phyloP scores from a whole-genome alignment of 2,329 filamentous ascomycete species.

The Cladosporium sp. region DNA sequence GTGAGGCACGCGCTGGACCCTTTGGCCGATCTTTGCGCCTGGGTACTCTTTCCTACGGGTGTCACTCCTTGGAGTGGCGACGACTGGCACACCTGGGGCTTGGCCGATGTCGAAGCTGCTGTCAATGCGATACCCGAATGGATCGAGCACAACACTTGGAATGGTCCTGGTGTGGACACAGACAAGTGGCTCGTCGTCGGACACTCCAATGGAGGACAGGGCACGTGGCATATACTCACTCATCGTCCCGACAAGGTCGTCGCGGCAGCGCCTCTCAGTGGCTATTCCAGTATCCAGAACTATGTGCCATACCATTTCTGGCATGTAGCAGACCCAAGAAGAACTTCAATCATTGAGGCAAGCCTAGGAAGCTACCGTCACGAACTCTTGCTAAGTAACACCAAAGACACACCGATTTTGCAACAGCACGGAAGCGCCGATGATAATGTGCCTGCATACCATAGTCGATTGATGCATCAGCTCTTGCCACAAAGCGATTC shows the following conservation, averaged over 20 bases:
- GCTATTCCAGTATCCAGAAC: constrained; percentile 60
- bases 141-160: constrained; percentile 53
- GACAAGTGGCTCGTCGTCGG: constrained; percentile 57
- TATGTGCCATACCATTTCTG: constrained; percentile 62
- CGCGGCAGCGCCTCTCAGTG: constrained; percentile 59
- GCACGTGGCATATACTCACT: constrained; percentile 58
- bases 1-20: constrained; percentile 53
- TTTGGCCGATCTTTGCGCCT: constrained; percentile 56
- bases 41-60: constrained; percentile 59
- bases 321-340: constrained; percentile 55
- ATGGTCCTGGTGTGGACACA: constrained; percentile 48
- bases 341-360: constrained; percentile 50
- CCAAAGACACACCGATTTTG: constrained; percentile 54
- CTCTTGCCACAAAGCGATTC: constrained; percentile 48
- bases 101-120: constrained; percentile 58
- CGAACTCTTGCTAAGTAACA: constrained; percentile 57
- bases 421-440: constrained; percentile 60
- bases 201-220: constrained; percentile 64
- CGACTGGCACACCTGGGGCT: constrained; percentile 64
- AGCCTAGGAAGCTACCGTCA: constrained; percentile 57
- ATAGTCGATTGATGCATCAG: constrained; percentile 58
- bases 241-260: constrained; percentile 60
- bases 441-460: constrained; percentile 61
- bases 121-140: constrained; percentile 52
- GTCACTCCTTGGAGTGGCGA: constrained; percentile 62